phyloP scores from a whole-genome alignment of 2,329 filamentous ascomycete species.

The Stemphylium vesicarium region DNA sequence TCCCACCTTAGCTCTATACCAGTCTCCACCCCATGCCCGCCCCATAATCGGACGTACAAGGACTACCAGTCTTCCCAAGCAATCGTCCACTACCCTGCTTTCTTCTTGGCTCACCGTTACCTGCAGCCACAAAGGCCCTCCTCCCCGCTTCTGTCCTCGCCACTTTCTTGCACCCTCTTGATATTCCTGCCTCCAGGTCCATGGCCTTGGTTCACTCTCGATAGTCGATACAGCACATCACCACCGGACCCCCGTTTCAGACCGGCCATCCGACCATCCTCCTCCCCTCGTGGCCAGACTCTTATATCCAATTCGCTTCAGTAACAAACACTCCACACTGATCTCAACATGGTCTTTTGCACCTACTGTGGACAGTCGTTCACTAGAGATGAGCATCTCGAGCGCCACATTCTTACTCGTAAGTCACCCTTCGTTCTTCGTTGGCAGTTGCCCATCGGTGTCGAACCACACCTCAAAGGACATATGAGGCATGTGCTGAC shows the following conservation, averaged over 20 bases:
- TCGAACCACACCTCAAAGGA: background rate
- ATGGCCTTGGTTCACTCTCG: slow-evolving; percentile 18
- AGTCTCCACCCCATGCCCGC: slow-evolving; percentile 24
- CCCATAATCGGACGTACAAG: slow-evolving; percentile 20
- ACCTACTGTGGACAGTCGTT: slow-evolving; percentile 62
- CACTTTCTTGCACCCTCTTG: slow-evolving; percentile 5
- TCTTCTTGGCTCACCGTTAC: slow-evolving; percentile 11
- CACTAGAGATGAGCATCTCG: slow-evolving; percentile 60
- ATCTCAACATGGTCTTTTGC: slow-evolving; percentile 57
- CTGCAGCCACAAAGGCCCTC: slow-evolving; percentile 17
- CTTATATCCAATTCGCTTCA: slow-evolving; percentile 1
- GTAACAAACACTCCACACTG: background rate
- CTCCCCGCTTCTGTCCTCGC: slow-evolving; percentile 10
- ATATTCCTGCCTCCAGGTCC: slow-evolving; percentile 20
- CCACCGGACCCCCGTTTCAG: slow-evolving; percentile 5
- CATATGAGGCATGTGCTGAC: slow-evolving; percentile 6
- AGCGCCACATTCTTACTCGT: slow-evolving; percentile 61
- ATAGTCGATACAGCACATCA: slow-evolving; percentile 14
- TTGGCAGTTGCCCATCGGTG: background rate
- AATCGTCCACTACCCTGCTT: slow-evolving; percentile 22
- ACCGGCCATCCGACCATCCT: background rate
- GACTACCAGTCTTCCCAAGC: slow-evolving; percentile 18
- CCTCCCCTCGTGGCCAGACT: background rate
- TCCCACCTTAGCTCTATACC: slow-evolving; percentile 27
- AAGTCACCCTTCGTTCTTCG: slow-evolving; percentile 28